Evolutionary conservation across 2,329 filamentous ascomycete species (phyloP).

Genomic region (Zymoseptoria passerinii): DNA sequence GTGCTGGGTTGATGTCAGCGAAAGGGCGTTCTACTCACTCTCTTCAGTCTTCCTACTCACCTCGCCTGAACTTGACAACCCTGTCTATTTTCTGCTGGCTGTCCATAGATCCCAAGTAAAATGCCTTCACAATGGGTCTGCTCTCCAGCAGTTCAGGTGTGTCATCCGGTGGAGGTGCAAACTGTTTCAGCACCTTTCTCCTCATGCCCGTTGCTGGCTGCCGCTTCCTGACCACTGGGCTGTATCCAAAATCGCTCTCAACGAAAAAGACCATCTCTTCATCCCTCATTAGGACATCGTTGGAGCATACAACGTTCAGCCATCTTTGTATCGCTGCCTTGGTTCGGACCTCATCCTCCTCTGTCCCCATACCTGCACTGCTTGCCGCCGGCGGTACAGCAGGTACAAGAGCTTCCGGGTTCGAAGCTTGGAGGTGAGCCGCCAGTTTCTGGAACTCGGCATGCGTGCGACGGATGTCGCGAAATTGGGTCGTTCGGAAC

Average conservation of each 20-base stretch:
- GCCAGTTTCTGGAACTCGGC: constrained; percentile 95
- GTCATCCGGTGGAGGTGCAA: constrained; percentile 93
- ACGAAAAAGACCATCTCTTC: constrained; percentile 97
- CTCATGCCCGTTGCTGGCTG: constrained; percentile 94
- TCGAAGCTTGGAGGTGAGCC: constrained; percentile 92
- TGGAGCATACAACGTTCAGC: constrained; percentile 88
- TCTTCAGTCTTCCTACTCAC: constrained; percentile 43
- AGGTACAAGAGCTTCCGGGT: constrained; percentile 88
- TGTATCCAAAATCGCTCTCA: constrained; percentile 98
- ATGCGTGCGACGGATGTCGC: constrained; percentile 90
- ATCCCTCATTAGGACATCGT: constrained; percentile 86
- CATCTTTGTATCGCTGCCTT: constrained; percentile 87
- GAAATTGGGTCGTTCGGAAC: constrained; percentile 95
- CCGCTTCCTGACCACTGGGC: constrained; percentile 87
- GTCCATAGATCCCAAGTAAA: constrained; percentile 93
- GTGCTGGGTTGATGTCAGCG: constrained; percentile 49
- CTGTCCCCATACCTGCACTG: constrained; percentile 87
- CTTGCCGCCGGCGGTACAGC: constrained; percentile 92
- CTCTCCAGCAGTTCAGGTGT: constrained; percentile 89
- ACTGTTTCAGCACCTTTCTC: constrained; percentile 94
- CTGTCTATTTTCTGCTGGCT: constrained; percentile 94
- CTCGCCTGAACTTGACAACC: constrained; percentile 83
- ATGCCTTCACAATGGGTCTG: constrained; percentile 83
- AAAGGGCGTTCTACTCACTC: background rate
- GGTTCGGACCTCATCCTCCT: constrained; percentile 85